Conservation (phyloP, 768 basidiomycete genomes). For the Tricholoma hemisulphureum region DNA sequence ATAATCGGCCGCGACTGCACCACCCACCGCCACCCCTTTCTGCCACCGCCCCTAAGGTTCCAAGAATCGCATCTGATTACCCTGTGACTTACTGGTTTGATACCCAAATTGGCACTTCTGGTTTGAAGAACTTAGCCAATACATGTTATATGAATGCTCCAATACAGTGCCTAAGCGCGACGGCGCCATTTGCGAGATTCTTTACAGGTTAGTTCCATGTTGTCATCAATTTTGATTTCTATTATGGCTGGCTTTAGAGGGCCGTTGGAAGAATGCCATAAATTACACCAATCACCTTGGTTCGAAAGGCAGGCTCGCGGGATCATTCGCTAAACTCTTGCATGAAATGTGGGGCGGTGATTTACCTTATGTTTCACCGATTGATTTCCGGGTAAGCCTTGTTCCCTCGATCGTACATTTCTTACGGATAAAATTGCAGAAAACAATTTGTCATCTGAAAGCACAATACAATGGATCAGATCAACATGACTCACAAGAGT, state of each 20-base stretch:
- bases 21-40: constrained; percentile 31
- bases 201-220: constrained; percentile 66
- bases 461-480: constrained; percentile 78
- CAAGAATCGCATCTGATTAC: constrained; percentile 72
- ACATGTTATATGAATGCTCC: constrained; percentile 99
- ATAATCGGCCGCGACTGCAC: constrained; percentile 60
- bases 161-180: constrained; percentile 93
- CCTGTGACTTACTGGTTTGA: constrained; percentile 85
- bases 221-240: constrained; percentile 2
- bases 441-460: constrained; percentile 1
- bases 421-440: not conserved
- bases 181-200: constrained; percentile 88
- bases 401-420: not conserved
- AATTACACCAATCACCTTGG: constrained; percentile 86
- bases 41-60: constrained; percentile 47
- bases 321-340: constrained; percentile 79
- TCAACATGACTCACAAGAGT: constrained; percentile 98
- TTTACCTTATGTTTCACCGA: constrained; percentile 77
- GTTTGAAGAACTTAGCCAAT: constrained; percentile 92
- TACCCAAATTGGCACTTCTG: constrained; percentile 72
- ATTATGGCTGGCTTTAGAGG: constrained; percentile 45
- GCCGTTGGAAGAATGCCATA: constrained; percentile 77
- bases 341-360: constrained; percentile 88
- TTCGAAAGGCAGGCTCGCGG: constrained; percentile 78
- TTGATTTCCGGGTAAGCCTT: constrained; percentile 73